Percentiles rank a stretch among this genome's conserved stretches.
Conservation (phyloP, 495 filamentous ascomycete genomes). For the Aspergillus ellipticus region DNA sequence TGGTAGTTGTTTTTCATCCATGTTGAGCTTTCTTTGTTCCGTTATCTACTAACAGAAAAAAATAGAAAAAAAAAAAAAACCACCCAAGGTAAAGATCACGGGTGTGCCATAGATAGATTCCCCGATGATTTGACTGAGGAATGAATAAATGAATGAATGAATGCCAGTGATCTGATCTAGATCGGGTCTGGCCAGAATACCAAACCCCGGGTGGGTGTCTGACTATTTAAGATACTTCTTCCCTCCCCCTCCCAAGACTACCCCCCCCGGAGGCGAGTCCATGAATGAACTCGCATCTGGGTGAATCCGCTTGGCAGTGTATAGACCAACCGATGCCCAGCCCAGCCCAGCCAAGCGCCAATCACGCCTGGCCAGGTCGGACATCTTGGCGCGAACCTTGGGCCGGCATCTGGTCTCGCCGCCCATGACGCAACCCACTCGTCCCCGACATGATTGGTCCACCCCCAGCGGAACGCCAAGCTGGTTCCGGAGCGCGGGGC, state of each 20-base stretch:
- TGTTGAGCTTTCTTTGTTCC: slow-evolving; percentile 7
- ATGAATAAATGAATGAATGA: too few species aligned
- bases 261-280: too few species aligned
- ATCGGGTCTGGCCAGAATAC: neutral
- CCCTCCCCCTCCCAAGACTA: too few species aligned
- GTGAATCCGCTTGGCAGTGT: slow-evolving; percentile 5
- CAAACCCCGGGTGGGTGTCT: neutral
- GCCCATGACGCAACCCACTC: slow-evolving; percentile 28
- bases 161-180: too few species aligned
- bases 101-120: slow-evolving; percentile 34
- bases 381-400: neutral
- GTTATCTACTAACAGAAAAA: slow-evolving; percentile 13
- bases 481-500: slow-evolving; percentile 20
- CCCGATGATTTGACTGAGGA: too few species aligned
- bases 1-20: slow-evolving; percentile 13
- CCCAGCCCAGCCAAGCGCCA: slow-evolving; percentile 12
- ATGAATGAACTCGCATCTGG: too few species aligned
- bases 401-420: neutral
- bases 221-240: too few species aligned
- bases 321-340: neutral
- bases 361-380: neutral
- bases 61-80: too few species aligned
- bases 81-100: slow-evolving; percentile 30
- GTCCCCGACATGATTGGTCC: slow-evolving; percentile 16
- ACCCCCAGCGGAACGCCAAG: slow-evolving; percentile 29